These are phyloP conservation scores for Manihot esculenta DNA, from an alignment of 441 rosid genomes.

Conservation along the genomic window DNA sequence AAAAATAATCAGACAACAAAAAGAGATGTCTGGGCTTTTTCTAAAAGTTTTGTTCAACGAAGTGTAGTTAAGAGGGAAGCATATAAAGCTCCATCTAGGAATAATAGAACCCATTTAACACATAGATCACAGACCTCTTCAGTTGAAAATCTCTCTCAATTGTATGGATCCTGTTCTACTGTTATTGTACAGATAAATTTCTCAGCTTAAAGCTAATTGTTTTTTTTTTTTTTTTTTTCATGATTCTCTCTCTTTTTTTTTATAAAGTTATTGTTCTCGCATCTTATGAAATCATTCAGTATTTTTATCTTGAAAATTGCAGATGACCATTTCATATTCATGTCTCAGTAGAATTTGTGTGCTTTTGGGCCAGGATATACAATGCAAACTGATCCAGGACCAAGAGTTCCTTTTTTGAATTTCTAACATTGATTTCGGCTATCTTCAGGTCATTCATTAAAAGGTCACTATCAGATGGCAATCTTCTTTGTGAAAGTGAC, in stretches of 20 bases:
- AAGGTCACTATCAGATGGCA: conserved; percentile 94
- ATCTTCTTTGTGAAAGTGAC: conserved; percentile 53
- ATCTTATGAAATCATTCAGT: background rate
- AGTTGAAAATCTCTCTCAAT: background rate
- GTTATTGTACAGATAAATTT: background rate
- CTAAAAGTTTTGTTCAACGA: no score
- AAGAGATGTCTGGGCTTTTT: no score
- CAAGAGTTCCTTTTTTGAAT: conserved; percentile 1
- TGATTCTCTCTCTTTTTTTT: background rate
- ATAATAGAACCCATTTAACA: background rate
- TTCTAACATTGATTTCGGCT: conserved; percentile 11
- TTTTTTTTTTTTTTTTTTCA: background rate
- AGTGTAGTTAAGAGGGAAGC: no score
- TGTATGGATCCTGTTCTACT: background rate
- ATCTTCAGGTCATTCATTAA: conserved; percentile 57
- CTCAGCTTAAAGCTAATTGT: background rate
- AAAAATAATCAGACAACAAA: no score
- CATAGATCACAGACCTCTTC: background rate
- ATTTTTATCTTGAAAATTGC: background rate
- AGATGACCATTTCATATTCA: background rate
- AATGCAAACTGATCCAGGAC: background rate
- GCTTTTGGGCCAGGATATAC: background rate
- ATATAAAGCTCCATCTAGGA: background rate
- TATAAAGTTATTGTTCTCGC: background rate
- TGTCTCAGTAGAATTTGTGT: background rate